Evolutionary conservation across 2,329 filamentous ascomycete species (phyloP), one percentile per base, ranked within the genome.

Genomic region (Coniochaeta pulveracea): DNA sequence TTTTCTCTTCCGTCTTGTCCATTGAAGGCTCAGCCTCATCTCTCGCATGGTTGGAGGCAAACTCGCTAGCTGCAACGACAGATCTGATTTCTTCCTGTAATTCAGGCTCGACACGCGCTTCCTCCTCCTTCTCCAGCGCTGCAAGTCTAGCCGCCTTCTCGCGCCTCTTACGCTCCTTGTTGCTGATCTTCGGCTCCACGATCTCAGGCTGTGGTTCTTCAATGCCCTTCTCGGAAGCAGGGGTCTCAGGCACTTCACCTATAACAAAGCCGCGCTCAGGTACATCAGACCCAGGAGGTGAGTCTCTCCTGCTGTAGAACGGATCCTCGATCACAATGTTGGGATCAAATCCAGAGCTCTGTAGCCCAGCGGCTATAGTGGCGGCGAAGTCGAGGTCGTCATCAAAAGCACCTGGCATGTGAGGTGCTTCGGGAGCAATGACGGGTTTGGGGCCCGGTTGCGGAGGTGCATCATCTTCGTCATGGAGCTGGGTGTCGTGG

Each of bases 381-480:
- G 80, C 80, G 6, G 76, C 73, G 43, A 85, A 85, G 33, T 76
- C 75, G 7, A 80, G 56, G 43, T 85, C 80, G 36, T 78, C 69
- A 2, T 60, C 70, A 46, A 81, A 86, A 8, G 67, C 58, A 14
- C 79, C 80, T 16, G 79, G 76, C 52, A 80, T 14, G 48, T 44
- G 33, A 58, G 57, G n/a, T 64, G 60, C 39, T 58, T 63, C 6
- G 28, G 28, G n/a, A n/a, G n/a, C n/a, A 22, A 17, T 31, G 9
- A 56, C 41, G 7, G 70, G 69, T 44, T 78, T 76, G 4, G 74
- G 69, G 4, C 77, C 76, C 12, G 70, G 63, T 14, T 63, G 48
- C 18, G 69, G 69, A 11, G 69, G 66, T 6, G 51, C 52, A 11
- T 58, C 58, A 23, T 61, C 58, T 2, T 57, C 44, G 23, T 64